Evolutionary conservation across 441 rosid species (phyloP).

Genomic region (Raphanus hybrid): DNA sequence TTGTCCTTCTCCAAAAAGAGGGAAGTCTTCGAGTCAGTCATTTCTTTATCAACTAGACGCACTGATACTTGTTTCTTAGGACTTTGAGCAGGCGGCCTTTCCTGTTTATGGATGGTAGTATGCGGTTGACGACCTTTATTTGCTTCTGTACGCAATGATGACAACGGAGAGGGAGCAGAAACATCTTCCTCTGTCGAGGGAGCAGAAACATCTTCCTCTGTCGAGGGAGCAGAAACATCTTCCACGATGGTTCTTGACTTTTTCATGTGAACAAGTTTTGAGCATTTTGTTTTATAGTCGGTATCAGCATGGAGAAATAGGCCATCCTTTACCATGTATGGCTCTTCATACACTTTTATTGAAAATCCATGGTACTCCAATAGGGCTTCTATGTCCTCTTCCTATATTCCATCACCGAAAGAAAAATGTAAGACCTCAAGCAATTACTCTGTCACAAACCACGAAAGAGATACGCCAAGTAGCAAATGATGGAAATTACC

Average conservation of each 20-base stretch:
- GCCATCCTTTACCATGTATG: constrained; percentile 93
- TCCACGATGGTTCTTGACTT: constrained; percentile 67
- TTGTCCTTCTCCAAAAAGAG: constrained; percentile 48
- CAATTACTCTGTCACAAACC: constrained; percentile 25
- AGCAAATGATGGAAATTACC: constrained; percentile 49
- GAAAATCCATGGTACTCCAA: constrained; percentile 81
- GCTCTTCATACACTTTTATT: constrained; percentile 85
- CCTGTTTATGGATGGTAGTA: constrained; percentile 42
- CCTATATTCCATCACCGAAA: constrained; percentile 54
- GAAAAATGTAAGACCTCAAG: constrained; percentile 41
- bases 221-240: constrained; percentile 62
- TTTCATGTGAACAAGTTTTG: constrained; percentile 84
- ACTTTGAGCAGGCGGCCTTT: constrained; percentile 42
- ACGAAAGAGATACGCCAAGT: constrained; percentile 20
- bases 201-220: constrained; percentile 63
- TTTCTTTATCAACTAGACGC: constrained; percentile 50
- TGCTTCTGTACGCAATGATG: constrained; percentile 44
- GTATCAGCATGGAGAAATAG: constrained; percentile 72
- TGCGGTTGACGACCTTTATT: constrained; percentile 44
- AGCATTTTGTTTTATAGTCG: constrained; percentile 85
- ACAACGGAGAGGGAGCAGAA: constrained; percentile 44
- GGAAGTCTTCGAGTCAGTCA: constrained; percentile 48
- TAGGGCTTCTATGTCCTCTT: constrained; percentile 74
- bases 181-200: constrained; percentile 61
- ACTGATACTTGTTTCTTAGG: constrained; percentile 44